A percentile compares a stretch with the other conserved stretches of the same genome.
phyloP scores from a whole-genome alignment of 2,329 filamentous ascomycete species.

The Cladosporium sp. region DNA sequence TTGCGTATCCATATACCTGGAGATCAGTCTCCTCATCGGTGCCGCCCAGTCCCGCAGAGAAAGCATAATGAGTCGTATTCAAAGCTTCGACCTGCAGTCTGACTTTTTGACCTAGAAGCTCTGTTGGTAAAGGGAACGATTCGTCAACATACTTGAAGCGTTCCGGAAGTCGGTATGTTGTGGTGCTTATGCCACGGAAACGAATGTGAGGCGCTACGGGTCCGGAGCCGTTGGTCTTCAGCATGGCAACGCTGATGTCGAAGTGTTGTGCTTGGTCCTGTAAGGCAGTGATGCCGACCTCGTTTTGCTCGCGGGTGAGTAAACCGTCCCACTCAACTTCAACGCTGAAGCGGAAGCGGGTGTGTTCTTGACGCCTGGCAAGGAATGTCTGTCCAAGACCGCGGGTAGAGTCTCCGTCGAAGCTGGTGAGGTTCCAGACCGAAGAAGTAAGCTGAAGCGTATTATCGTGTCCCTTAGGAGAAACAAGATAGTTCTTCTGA shows the following conservation, averaged over 20 bases:
- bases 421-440: constrained; percentile 49
- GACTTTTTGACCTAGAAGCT: constrained; percentile 33
- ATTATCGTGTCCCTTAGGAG: constrained; percentile 38
- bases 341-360: constrained; percentile 48
- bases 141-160: constrained; percentile 15
- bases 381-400: constrained; percentile 50
- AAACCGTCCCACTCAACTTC: constrained; percentile 40
- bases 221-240: constrained; percentile 12
- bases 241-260: constrained; percentile 35
- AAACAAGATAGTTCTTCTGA: constrained; percentile 42
- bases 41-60: constrained; percentile 23
- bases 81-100: constrained; percentile 39
- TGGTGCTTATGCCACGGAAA: constrained; percentile 37
- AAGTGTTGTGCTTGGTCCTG: constrained; percentile 47
- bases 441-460: constrained; percentile 47
- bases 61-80: constrained; percentile 44
- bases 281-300: constrained; percentile 15
- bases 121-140: constrained; percentile 34
- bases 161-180: constrained; percentile 13
- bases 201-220: constrained; percentile 36
- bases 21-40: constrained; percentile 11
- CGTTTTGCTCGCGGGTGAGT: constrained; percentile 43
- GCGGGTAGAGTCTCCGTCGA: constrained; percentile 46
- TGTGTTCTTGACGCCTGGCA: constrained; percentile 51
- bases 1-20: constrained; percentile 12